Evolutionary conservation across 2,329 filamentous ascomycete species (phyloP).

Genomic region (Aspergillus jensenii): DNA sequence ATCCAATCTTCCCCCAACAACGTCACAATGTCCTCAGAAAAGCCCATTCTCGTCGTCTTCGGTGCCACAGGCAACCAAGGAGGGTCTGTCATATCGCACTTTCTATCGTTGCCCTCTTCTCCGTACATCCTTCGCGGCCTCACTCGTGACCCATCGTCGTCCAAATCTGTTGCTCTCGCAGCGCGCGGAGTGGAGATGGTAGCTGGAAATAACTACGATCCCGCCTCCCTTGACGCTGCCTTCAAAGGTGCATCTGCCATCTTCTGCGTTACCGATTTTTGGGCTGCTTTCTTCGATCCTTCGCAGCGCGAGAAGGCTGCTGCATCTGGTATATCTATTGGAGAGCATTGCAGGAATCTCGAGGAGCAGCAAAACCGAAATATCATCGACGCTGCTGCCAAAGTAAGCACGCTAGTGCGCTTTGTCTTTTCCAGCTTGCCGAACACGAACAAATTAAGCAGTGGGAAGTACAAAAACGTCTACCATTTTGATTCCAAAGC

Average conservation of each 20-base stretch:
- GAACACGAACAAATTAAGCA: slow-evolving; percentile 37
- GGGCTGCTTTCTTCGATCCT: slow-evolving; percentile 20
- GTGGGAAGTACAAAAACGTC: slow-evolving; percentile 43
- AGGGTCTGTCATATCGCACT: slow-evolving; percentile 19
- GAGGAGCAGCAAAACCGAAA: slow-evolving; percentile 40
- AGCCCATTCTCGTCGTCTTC: slow-evolving; percentile 28
- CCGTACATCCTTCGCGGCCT: slow-evolving; percentile 24
- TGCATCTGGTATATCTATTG: slow-evolving; percentile 2
- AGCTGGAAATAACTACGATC: slow-evolving; percentile 33
- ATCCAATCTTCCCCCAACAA: background rate
- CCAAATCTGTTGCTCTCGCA: slow-evolving; percentile 29
- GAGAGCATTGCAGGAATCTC: slow-evolving; percentile 4
- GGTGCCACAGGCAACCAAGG: slow-evolving; percentile 35
- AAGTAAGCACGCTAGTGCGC: slow-evolving; percentile 33
- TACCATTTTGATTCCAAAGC: slow-evolving; percentile 48
- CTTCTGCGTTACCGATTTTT: slow-evolving; percentile 41
- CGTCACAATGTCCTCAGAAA: slow-evolving; percentile 17
- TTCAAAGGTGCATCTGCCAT: slow-evolving; percentile 41
- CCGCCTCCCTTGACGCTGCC: slow-evolving; percentile 29
- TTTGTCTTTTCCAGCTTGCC: slow-evolving; percentile 42
- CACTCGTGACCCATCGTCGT: slow-evolving; percentile 33
- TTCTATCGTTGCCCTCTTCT: slow-evolving; percentile 11
- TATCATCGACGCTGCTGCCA: slow-evolving; percentile 37
- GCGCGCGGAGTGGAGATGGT: slow-evolving; percentile 40
- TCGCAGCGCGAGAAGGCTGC: slow-evolving; percentile 16